Percentiles rank a stretch among this genome's conserved stretches.
Conservation (phyloP, 192 early-diverging fungal species). For the Backusella mclennaniae region DNA sequence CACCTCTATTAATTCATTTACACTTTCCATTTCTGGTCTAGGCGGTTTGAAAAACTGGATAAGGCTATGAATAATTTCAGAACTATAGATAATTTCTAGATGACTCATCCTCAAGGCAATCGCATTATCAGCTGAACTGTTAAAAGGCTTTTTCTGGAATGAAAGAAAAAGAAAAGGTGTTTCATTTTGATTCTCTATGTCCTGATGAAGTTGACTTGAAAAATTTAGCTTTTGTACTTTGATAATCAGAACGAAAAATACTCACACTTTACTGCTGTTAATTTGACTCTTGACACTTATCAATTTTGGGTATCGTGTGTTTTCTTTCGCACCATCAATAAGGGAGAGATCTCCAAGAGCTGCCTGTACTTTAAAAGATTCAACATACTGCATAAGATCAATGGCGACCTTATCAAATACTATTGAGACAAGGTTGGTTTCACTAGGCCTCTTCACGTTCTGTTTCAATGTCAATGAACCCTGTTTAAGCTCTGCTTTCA, state of each 20-base stretch:
- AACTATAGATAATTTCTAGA: slow-evolving; percentile 78
- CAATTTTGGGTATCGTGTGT: slow-evolving; percentile 53
- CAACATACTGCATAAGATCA: slow-evolving; percentile 50
- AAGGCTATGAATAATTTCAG: slow-evolving; percentile 60
- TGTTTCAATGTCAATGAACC: slow-evolving; percentile 79
- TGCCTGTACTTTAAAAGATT: slow-evolving; percentile 50
- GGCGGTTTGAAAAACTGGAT: slow-evolving; percentile 74
- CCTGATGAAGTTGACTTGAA: background rate
- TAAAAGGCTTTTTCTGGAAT: slow-evolving; percentile 74
- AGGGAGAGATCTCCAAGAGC: slow-evolving; percentile 59
- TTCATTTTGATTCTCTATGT: background rate
- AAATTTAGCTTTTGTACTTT: background rate
- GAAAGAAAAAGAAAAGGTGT: slow-evolving; percentile 54
- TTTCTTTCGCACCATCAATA: slow-evolving; percentile 58
- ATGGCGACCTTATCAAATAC: slow-evolving; percentile 64
- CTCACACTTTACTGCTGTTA: background rate
- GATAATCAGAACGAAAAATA: background rate
- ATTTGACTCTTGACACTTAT: slow-evolving; percentile 45
- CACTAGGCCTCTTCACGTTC: slow-evolving; percentile 34
- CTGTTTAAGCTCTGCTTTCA: slow-evolving; percentile 61
- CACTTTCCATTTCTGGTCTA: slow-evolving; percentile 55
- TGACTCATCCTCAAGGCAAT: slow-evolving; percentile 71
- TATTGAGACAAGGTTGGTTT: slow-evolving; percentile 44
- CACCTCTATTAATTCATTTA: slow-evolving; percentile 56
- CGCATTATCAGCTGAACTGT: slow-evolving; percentile 69